Percentiles rank a stretch among this genome's conserved stretches.
Conservation (phyloP, 139 green algal genomes). For the Limnomonas spitsbergensis region DNA sequence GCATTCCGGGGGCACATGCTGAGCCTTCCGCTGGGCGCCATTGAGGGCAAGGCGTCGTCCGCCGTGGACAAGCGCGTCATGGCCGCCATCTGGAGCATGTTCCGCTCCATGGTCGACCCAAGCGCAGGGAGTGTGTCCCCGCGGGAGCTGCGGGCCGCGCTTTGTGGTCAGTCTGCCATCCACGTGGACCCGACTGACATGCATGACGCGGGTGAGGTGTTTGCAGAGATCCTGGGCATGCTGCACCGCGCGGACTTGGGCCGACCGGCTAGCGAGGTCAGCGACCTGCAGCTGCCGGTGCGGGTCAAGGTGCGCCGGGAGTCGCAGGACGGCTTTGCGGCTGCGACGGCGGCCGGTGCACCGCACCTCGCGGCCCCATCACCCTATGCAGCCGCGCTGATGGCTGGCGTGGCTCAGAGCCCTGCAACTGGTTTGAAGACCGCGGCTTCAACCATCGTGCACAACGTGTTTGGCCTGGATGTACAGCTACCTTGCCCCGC, state of each 20-base stretch:
- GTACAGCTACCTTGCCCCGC: constrained; percentile 46
- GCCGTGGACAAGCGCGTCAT: constrained; percentile 45
- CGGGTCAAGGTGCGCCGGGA: constrained; percentile 28
- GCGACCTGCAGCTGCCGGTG: constrained; percentile 55
- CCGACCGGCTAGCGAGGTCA: neutral
- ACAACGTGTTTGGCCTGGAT: constrained; percentile 66
- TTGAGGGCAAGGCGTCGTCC: neutral
- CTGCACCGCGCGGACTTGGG: constrained; percentile 61
- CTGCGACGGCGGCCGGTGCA: neutral
- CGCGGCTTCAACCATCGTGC: constrained; percentile 25
- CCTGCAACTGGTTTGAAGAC: neutral
- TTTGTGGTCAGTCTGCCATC: constrained; percentile 41
- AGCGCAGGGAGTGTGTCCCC: constrained; percentile 42
- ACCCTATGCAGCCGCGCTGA: neutral
- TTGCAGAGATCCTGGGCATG: constrained; percentile 65
- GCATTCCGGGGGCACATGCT: constrained; percentile 43
- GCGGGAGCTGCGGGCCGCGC: constrained; percentile 59
- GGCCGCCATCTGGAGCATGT: constrained; percentile 46
- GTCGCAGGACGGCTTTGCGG: neutral
- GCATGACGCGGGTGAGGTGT: constrained; percentile 79
- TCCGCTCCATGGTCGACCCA: constrained; percentile 12
- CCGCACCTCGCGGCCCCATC: neutral
- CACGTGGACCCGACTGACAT: constrained; percentile 67
- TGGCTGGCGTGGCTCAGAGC: neutral
- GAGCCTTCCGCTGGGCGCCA: neutral